Conservation (phyloP, 2,329 filamentous ascomycete species). For the Penicillium sclerotiorum region DNA sequence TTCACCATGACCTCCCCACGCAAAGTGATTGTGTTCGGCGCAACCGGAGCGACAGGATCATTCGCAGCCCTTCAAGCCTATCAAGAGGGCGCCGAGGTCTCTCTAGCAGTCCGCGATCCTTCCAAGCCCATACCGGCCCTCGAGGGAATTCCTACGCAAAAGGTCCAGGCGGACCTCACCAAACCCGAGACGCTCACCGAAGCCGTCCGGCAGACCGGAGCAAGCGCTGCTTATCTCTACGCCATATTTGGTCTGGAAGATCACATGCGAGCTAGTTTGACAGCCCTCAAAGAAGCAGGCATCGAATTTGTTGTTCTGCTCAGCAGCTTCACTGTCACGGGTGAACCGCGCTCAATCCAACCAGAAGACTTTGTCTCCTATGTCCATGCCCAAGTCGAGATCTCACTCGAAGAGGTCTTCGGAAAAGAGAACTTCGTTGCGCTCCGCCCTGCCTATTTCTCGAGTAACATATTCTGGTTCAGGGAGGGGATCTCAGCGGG, state of each 20-base stretch:
- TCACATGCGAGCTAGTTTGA: slow-evolving; percentile 44
- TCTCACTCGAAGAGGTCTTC: slow-evolving; percentile 46
- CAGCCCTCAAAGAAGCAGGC: slow-evolving; percentile 51
- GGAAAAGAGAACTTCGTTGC: slow-evolving; percentile 41
- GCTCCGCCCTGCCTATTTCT: slow-evolving; percentile 49
- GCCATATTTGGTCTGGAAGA: slow-evolving; percentile 35
- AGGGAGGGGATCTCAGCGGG: slow-evolving; percentile 32
- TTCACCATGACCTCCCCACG: slow-evolving; percentile 6
- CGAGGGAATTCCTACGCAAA: neutral
- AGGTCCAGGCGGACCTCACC: slow-evolving; percentile 48
- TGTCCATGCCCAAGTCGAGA: slow-evolving; percentile 50
- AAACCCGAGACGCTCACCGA: slow-evolving; percentile 43
- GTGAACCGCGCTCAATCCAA: neutral
- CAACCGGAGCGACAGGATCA: slow-evolving; percentile 8
- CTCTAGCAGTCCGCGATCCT: slow-evolving; percentile 9
- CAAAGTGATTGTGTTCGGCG: slow-evolving; percentile 14
- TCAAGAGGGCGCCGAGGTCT: slow-evolving; percentile 6
- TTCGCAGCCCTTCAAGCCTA: slow-evolving; percentile 5
- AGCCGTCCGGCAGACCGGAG: slow-evolving; percentile 45
- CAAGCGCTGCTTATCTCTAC: slow-evolving; percentile 55
- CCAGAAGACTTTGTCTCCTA: slow-evolving; percentile 40
- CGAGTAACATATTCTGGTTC: slow-evolving; percentile 45
- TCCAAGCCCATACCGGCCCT: slow-evolving; percentile 8
- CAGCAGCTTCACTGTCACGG: slow-evolving; percentile 38
- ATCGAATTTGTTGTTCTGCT: slow-evolving; percentile 51